These are phyloP conservation scores for Didymellaceae sp. DNA, from an alignment of 2,329 filamentous ascomycete species.

Conservation along the genomic window DNA sequence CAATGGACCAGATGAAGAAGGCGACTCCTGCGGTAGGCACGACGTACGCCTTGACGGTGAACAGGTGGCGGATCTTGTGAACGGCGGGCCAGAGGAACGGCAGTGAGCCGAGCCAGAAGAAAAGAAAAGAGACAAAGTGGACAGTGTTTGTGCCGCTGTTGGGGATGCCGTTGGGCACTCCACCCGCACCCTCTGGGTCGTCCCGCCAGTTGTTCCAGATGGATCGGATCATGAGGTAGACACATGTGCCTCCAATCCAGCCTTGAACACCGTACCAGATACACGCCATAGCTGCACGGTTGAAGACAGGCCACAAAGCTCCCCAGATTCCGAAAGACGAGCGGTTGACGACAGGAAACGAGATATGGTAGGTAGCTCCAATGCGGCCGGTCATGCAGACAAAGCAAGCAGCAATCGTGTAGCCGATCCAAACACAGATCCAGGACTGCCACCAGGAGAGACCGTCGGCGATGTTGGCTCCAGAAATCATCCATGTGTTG, in stretches of 20 bases:
- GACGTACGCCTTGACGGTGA: conserved; percentile 86
- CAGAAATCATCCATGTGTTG: conserved; percentile 94
- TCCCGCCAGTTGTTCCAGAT: conserved; percentile 76
- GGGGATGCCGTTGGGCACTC: conserved; percentile 72
- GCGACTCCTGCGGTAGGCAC: conserved; percentile 83
- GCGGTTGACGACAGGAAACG: conserved; percentile 81
- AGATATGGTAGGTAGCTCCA: conserved; percentile 85
- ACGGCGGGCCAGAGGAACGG: conserved; percentile 90
- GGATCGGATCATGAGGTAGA: conserved; percentile 85
- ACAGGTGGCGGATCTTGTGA: conserved; percentile 85
- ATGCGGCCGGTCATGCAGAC: conserved; percentile 77
- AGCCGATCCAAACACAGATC: conserved; percentile 83
- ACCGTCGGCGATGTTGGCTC: conserved; percentile 77
- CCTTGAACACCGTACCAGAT: conserved; percentile 87
- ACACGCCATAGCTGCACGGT: conserved; percentile 85
- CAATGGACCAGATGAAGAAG: conserved; percentile 87
- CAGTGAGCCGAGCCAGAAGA: conserved; percentile 83
- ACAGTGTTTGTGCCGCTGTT: conserved; percentile 75
- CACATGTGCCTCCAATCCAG: conserved; percentile 82
- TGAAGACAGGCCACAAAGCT: conserved; percentile 85
- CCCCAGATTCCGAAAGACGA: conserved; percentile 90
- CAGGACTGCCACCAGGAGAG: conserved; percentile 88
- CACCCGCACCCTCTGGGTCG: conserved; percentile 39
- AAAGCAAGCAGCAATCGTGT: conserved; percentile 77
- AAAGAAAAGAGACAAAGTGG: conserved; percentile 80